Evolutionary conservation across 108 stramenopile genomes (phyloP).

Genomic region (Cyclotella cryptica): DNA sequence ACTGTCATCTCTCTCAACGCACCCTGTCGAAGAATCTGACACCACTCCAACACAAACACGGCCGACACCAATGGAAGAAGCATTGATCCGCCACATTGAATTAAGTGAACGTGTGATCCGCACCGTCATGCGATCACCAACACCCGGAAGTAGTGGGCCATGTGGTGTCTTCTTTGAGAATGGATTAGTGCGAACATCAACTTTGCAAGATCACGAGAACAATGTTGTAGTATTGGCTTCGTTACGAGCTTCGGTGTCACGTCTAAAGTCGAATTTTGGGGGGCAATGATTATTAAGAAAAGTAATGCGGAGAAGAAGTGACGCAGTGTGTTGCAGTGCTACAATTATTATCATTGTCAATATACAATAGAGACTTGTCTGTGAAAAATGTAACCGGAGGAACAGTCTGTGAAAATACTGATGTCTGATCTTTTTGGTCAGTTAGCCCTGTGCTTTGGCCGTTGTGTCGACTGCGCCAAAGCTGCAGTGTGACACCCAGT

Average conservation of each 20-base stretch:
- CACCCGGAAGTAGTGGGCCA: conserved; percentile 1
- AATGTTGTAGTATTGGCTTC: conserved; percentile 51
- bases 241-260: conserved; percentile 50
- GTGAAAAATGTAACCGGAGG: no score
- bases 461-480: no score
- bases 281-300: neutral
- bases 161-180: conserved; percentile 45
- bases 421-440: no score
- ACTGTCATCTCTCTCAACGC: neutral
- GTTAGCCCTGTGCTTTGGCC: no score
- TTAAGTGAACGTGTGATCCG: conserved; percentile 50
- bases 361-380: no score
- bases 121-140: conserved; percentile 41
- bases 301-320: neutral
- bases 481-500: no score
- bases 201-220: conserved; percentile 38
- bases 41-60: conserved; percentile 1
- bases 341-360: no score
- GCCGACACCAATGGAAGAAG: conserved; percentile 21
- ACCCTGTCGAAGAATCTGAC: neutral
- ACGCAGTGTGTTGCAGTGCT: no score
- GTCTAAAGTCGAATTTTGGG: conserved; percentile 37
- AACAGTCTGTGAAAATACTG: no score
- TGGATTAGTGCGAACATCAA: conserved; percentile 42
- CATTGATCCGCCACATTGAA: conserved; percentile 36